These are phyloP conservation scores for Chaetomiaceae sp. DNA, from an alignment of 2,329 filamentous ascomycete genomes.

Conservation along the genomic window DNA sequence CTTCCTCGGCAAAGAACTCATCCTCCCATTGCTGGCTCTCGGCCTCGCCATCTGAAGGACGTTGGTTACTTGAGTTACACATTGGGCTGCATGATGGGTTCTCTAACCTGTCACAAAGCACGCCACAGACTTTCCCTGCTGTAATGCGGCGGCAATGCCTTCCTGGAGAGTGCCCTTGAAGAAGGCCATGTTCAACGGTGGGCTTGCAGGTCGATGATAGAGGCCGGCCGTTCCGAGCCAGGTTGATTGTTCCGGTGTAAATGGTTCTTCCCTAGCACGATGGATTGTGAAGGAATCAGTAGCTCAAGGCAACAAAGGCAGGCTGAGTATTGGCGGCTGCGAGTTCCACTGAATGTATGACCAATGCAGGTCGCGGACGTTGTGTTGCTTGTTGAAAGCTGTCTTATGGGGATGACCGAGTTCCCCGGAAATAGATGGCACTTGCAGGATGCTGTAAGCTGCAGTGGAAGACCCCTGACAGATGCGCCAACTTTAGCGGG, in stretches of 20 bases:
- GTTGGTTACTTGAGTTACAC: conserved; percentile 10
- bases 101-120: conserved; percentile 74
- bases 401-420: not conserved
- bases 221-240: not conserved
- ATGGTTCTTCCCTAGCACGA: too few species aligned
- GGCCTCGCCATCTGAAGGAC: conserved; percentile 56
- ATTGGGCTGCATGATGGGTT: not conserved
- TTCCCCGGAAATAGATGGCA: not conserved
- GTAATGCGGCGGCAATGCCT: conserved; percentile 70
- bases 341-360: too few species aligned
- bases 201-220: not conserved
- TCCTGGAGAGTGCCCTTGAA: conserved; percentile 73
- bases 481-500: not conserved
- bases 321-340: too few species aligned
- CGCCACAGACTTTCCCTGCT: conserved; percentile 68
- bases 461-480: not conserved
- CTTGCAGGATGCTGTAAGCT: not conserved
- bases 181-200: conserved; percentile 55
- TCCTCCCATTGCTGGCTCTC: conserved; percentile 69
- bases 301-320: too few species aligned
- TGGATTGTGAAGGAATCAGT: too few species aligned
- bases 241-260: too few species aligned
- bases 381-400: conserved; percentile 1
- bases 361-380: not conserved
- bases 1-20: conserved; percentile 55